phyloP scores from a whole-genome alignment of 805 yeast species.

The Cyberlindnera galapagoensis region DNA sequence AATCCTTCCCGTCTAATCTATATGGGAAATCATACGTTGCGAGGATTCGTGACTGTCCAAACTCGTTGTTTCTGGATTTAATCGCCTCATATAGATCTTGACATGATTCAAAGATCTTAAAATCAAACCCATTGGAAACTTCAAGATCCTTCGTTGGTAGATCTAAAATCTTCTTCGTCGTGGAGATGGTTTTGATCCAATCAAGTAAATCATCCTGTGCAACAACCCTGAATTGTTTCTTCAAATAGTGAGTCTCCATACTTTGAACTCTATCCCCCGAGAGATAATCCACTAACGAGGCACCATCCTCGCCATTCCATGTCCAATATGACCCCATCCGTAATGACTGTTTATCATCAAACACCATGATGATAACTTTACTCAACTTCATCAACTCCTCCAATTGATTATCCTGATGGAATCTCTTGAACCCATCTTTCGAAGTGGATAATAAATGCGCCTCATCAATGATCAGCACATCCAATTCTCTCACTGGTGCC shows the following conservation, averaged over 20 bases:
- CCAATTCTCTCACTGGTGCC: constrained; percentile 16
- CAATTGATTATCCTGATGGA: constrained; percentile 38
- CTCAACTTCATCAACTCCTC: constrained; percentile 33
- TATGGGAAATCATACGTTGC: constrained; percentile 43
- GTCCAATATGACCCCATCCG: constrained; percentile 43
- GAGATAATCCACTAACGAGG: constrained; percentile 23
- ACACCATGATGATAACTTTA: constrained; percentile 36
- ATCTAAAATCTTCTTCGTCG: constrained; percentile 27
- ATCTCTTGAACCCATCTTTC: constrained; percentile 38
- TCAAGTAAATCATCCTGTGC: constrained; percentile 32
- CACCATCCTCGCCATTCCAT: constrained; percentile 27
- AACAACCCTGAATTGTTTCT: constrained; percentile 37
- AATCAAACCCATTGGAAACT: constrained; percentile 21
- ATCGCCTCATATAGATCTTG: constrained; percentile 34
- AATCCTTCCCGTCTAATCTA: constrained; percentile 37
- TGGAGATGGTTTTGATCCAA: constrained; percentile 35
- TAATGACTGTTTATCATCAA: constrained; percentile 39
- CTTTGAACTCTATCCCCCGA: neutral
- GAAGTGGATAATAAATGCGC: constrained; percentile 39
- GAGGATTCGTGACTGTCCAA: constrained; percentile 37
- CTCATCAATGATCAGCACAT: constrained; percentile 38
- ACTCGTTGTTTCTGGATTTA: constrained; percentile 23
- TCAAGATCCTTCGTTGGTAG: constrained; percentile 24
- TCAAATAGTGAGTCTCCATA: constrained; percentile 23
- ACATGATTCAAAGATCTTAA: constrained; percentile 35